phyloP scores from a whole-genome alignment of 2,329 filamentous ascomycete species.

The Fusarium transvaalense region DNA sequence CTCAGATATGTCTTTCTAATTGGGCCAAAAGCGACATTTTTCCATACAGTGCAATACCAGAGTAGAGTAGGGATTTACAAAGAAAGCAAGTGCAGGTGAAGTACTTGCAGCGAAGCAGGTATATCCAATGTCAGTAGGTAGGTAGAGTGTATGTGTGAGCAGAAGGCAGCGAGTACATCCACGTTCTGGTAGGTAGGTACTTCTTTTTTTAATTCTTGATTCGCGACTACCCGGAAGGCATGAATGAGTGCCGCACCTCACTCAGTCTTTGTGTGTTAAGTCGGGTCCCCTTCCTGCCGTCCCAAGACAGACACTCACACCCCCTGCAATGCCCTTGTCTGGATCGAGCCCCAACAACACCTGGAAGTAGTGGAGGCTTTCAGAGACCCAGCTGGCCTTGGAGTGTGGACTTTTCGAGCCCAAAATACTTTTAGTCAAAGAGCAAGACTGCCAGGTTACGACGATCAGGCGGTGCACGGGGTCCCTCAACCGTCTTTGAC shows the following conservation, averaged over 20 bases:
- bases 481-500: slow-evolving; percentile 19
- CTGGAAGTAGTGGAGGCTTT: slow-evolving; percentile 7
- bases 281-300: not conserved
- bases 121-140: not conserved
- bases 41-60: slow-evolving; percentile 21
- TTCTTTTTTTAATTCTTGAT: slow-evolving; percentile 1
- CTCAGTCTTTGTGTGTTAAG: not conserved
- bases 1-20: slow-evolving; percentile 8
- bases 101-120: slow-evolving; percentile 12
- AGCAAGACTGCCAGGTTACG: not conserved
- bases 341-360: slow-evolving; percentile 19
- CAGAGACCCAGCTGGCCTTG: not conserved
- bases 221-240: slow-evolving; percentile 22
- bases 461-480: slow-evolving; percentile 39
- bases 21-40: slow-evolving; percentile 5
- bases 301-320: not conserved
- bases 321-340: slow-evolving; percentile 10
- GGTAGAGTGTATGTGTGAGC: slow-evolving; percentile 2
- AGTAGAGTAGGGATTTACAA: slow-evolving; percentile 4
- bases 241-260: not conserved
- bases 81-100: too few relatives aligned
- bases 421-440: slow-evolving; percentile 27
- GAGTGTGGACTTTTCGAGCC: slow-evolving; percentile 7
- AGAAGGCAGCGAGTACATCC: not conserved
- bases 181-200: not conserved